Conservation (phyloP, 331 rosid genomes). For the Arachis monticola region DNA sequence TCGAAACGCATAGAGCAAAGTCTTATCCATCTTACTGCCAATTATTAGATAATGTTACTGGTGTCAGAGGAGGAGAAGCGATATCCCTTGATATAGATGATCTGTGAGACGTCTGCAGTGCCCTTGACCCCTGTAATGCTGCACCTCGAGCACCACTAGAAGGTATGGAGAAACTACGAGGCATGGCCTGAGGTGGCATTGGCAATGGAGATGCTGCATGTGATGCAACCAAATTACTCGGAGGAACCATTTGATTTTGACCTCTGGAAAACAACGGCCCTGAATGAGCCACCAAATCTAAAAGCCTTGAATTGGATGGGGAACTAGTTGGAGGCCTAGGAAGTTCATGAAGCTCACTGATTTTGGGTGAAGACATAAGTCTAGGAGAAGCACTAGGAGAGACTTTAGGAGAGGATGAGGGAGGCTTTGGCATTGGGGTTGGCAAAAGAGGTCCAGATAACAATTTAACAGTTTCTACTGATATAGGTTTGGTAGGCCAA, state of each 20-base stretch:
- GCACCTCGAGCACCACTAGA: conserved; percentile 62
- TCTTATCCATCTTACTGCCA: conserved; percentile 50
- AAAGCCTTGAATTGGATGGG: conserved; percentile 59
- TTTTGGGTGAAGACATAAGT: conserved; percentile 76
- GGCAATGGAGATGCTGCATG: conserved; percentile 84
- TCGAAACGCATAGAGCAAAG: conserved; percentile 39
- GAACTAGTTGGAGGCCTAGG: conserved; percentile 85
- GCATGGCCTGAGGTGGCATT: conserved; percentile 68
- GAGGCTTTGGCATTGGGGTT: conserved; percentile 66
- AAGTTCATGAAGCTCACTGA: conserved; percentile 98
- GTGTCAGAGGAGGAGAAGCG: conserved; percentile 75
- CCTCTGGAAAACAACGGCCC: conserved; percentile 74
- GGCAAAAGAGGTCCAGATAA: conserved; percentile 87
- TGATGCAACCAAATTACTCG: conserved; percentile 50
- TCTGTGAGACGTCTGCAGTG: conserved; percentile 51
- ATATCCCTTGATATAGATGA: conserved; percentile 49
- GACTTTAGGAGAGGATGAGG: conserved; percentile 68
- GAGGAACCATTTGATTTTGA: conserved; percentile 62
- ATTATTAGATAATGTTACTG: conserved; percentile 59
- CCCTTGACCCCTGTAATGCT: conserved; percentile 51
- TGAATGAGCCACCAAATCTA: conserved; percentile 73
- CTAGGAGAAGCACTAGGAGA: conserved; percentile 84
- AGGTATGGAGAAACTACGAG: conserved; percentile 94
- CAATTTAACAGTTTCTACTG: conserved; percentile 56
- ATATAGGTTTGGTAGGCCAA: conserved; percentile 55